These are phyloP conservation scores for Ceratobasidium sp. DNA, from an alignment of 1,284 basidiomycete genomes.

Conservation along the genomic window DNA sequence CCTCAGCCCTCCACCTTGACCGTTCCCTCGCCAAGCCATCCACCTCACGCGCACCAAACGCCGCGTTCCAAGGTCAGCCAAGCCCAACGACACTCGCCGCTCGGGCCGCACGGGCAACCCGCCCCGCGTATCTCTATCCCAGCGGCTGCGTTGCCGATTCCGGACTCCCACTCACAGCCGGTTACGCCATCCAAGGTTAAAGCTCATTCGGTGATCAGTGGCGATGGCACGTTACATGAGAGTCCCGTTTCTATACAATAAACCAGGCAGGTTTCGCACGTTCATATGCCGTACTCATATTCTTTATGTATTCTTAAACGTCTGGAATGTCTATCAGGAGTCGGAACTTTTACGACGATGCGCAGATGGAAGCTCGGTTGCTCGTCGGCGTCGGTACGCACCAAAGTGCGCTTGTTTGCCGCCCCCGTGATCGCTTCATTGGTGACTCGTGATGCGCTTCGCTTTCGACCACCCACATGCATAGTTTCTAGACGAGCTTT, in stretches of 20 bases:
- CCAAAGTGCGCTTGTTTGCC: conserved; percentile 4
- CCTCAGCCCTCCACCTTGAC: background rate
- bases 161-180: conserved; percentile 10
- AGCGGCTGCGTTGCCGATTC: too few relatives aligned
- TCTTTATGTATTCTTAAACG: background rate
- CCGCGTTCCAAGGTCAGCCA: background rate
- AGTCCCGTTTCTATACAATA: conserved; percentile 17
- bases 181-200: conserved; percentile 24
- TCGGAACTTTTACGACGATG: background rate
- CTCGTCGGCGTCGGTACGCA: conserved; percentile 12
- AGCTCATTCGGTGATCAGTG: conserved; percentile 18
- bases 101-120: background rate
- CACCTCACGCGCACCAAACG: conserved; percentile 3
- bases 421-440: background rate
- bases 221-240: conserved; percentile 24
- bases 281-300: background rate
- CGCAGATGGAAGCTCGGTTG: background rate
- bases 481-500: conserved; percentile 6
- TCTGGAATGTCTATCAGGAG: conserved; percentile 1
- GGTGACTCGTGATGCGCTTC: conserved; percentile 1
- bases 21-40: conserved; percentile 12
- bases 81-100: conserved; percentile 3
- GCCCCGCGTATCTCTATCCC: conserved; percentile 11
- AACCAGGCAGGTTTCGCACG: background rate
- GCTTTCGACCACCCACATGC: background rate